Evolutionary conservation across 441 rosid species (phyloP).

Genomic region (Populus tomentosa): DNA sequence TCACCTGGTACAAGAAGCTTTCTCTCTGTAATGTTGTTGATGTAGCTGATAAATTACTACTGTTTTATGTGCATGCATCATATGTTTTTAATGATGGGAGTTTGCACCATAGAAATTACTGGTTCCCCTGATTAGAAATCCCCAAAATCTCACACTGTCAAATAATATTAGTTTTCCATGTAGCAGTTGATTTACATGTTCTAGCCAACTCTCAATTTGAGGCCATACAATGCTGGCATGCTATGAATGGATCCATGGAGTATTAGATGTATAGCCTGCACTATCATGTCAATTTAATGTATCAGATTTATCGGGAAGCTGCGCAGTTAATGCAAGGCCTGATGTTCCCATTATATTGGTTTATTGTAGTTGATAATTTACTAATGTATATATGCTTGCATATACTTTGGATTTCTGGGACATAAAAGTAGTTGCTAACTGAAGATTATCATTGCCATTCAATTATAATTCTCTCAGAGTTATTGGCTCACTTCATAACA

Average conservation of each 20-base stretch:
- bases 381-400: too few species aligned
- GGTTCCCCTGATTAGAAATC: not conserved
- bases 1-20: conserved; percentile 73
- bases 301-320: not conserved
- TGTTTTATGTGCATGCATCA: not conserved
- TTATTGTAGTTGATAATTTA: too few species aligned
- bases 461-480: not conserved
- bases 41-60: conserved; percentile 1
- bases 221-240: not conserved
- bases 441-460: not conserved
- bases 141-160: not conserved
- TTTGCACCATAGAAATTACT: not conserved
- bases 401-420: not conserved
- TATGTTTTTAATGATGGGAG: not conserved
- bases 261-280: not conserved
- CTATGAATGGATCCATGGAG: not conserved
- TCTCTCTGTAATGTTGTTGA: conserved; percentile 8
- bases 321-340: not conserved
- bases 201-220: not conserved
- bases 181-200: not conserved
- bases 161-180: not conserved
- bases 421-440: not conserved
- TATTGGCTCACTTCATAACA: not conserved
- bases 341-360: not conserved
- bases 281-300: not conserved